phyloP scores from a whole-genome alignment of 169 alveolate species.

The Neospora caninum region DNA sequence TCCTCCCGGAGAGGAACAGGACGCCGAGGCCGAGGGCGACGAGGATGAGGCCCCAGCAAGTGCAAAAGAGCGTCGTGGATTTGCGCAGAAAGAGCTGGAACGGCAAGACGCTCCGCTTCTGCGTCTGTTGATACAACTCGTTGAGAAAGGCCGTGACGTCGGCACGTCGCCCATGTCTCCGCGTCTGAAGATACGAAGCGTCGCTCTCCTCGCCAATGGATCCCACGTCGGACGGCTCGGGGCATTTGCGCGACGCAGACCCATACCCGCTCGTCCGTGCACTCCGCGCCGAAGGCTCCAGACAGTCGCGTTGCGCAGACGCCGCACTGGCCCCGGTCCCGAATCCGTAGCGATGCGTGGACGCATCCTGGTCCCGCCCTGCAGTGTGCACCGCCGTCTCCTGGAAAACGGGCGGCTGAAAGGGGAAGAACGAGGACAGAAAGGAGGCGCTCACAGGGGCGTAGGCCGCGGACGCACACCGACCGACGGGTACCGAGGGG shows the following conservation, averaged over 20 bases:
- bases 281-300: too few relatives aligned
- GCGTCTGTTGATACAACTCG: not conserved
- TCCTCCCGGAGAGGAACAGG: not conserved
- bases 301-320: too few relatives aligned
- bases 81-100: slow-evolving; percentile 13
- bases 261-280: too few relatives aligned
- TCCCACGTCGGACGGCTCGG: too few relatives aligned
- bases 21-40: not conserved
- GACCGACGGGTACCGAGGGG: too few relatives aligned
- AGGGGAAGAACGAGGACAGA: not conserved
- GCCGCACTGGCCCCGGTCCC: too few relatives aligned
- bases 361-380: not conserved
- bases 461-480: not conserved
- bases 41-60: slow-evolving; percentile 19
- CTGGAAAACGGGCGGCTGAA: not conserved
- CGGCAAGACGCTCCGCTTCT: not conserved
- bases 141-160: not conserved
- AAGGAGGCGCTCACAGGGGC: not conserved
- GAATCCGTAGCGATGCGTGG: not conserved
- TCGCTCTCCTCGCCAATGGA: not conserved
- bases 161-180: not conserved
- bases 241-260: too few relatives aligned
- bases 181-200: not conserved
- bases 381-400: not conserved
- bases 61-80: not conserved